phyloP scores from a whole-genome alignment of 805 yeast genomes.

The Kodamaea hsintzibuensis region DNA sequence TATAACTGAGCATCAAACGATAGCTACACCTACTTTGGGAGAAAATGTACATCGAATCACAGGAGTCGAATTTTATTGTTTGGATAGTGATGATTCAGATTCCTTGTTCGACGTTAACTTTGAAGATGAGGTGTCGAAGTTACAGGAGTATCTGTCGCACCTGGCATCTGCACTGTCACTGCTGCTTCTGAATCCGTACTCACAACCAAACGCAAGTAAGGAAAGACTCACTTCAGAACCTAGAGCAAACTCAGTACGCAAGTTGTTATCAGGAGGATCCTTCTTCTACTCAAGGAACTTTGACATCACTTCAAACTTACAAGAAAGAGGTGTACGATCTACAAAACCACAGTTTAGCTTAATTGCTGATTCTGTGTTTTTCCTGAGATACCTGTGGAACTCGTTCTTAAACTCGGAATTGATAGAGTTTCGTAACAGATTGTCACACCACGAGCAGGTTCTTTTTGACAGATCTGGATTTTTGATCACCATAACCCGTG shows the following conservation, averaged over 20 bases:
- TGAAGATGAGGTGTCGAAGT: conserved; percentile 2
- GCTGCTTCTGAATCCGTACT: not conserved
- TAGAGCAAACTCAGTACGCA: conserved; percentile 42
- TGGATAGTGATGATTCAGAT: conserved; percentile 59
- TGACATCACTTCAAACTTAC: conserved; percentile 46
- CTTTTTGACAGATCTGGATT: conserved; percentile 50
- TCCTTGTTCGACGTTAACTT: conserved; percentile 19
- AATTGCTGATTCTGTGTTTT: conserved; percentile 41
- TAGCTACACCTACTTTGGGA: conserved; percentile 58
- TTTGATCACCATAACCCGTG: conserved; percentile 49
- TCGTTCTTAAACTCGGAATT: conserved; percentile 46
- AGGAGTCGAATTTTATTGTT: conserved; percentile 66
- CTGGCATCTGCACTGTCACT: conserved; percentile 11
- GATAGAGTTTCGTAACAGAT: conserved; percentile 45
- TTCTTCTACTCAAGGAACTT: conserved; percentile 50
- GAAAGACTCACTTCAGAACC: conserved; percentile 3
- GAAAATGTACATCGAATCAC: conserved; percentile 55
- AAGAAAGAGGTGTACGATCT: conserved; percentile 40
- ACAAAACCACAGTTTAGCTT: conserved; percentile 21
- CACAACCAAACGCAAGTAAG: not conserved
- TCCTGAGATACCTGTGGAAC: conserved; percentile 54
- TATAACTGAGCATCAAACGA: conserved; percentile 52
- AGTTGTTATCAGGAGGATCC: conserved; percentile 46
- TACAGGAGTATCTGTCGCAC: conserved; percentile 5
- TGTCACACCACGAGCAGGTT: conserved; percentile 40